Evolutionary conservation across 371 early-diverging fungal genomes (phyloP).

Genomic region (Mucor piriformis): DNA sequence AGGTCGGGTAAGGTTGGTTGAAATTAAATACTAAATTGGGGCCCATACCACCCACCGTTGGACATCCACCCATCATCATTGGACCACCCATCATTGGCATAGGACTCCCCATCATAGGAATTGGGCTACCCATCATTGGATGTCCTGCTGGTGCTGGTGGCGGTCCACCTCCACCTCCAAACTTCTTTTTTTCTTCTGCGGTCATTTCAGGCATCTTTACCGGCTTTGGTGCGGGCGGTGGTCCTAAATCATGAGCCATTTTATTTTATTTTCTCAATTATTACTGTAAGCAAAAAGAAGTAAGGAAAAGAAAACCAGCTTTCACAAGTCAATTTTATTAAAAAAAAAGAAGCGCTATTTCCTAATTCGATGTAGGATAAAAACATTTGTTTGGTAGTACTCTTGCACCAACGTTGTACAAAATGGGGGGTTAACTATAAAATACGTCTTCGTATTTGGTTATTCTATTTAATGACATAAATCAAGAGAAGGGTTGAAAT

Average conservation of each 20-base stretch:
- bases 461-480: too few species aligned
- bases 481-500: too few species aligned
- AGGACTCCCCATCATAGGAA: conserved; percentile 1
- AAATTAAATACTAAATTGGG: conserved; percentile 29
- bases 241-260: conserved; percentile 1
- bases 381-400: too few species aligned
- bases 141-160: not conserved
- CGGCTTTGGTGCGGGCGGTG: conserved; percentile 7
- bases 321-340: not conserved
- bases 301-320: not conserved
- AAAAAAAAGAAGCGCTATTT: not conserved
- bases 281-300: not conserved
- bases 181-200: conserved; percentile 7
- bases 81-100: conserved; percentile 5
- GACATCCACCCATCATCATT: conserved; percentile 3
- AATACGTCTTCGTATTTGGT: too few species aligned
- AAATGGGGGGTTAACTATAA: too few species aligned
- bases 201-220: conserved; percentile 15
- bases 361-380: too few species aligned
- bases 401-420: too few species aligned
- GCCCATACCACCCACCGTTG: conserved; percentile 17
- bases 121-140: too few species aligned
- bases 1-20: conserved; percentile 5
- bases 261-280: too few species aligned
- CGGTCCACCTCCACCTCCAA: not conserved